Percentiles rank a stretch among this genome's conserved stretches.
Conservation (phyloP, 75 land plant species). For the Ceratopteris richardii region DNA sequence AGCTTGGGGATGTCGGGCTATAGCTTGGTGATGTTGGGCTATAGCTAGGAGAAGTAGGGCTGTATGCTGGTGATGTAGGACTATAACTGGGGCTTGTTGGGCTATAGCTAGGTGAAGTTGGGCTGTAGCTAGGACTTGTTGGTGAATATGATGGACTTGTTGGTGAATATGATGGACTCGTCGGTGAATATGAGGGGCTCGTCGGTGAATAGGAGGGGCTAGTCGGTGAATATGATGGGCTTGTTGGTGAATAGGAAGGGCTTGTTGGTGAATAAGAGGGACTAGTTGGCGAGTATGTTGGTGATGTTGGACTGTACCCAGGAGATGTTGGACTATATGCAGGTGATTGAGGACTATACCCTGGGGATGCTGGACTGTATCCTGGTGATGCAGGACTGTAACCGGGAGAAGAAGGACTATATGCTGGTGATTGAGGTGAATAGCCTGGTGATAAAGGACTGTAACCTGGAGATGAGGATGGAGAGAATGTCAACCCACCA, state of each 20-base stretch:
- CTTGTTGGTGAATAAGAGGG: conserved; percentile 22
- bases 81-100: conserved; percentile 78
- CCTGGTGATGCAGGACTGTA: conserved; percentile 90
- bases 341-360: conserved; percentile 80
- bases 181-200: conserved; percentile 53
- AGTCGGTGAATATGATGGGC: conserved; percentile 24
- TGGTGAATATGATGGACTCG: conserved; percentile 53
- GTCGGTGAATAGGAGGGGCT: conserved; percentile 40
- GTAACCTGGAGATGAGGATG: conserved; percentile 37
- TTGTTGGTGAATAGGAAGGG: conserved; percentile 34
- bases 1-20: conserved; percentile 66
- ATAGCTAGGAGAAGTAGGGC: conserved; percentile 58
- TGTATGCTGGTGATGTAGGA: conserved; percentile 67
- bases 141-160: conserved; percentile 65
- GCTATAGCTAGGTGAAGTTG: conserved; percentile 71
- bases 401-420: conserved; percentile 77
- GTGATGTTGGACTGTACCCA: conserved; percentile 69
- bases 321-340: conserved; percentile 81
- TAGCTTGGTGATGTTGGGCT: conserved; percentile 58
- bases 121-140: conserved; percentile 72
- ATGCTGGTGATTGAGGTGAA: conserved; percentile 68
- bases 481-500: conserved; percentile 89
- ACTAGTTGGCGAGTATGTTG: conserved; percentile 45
- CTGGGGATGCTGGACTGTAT: conserved; percentile 85
- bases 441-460: conserved; percentile 44